A percentile compares a stretch with the other conserved stretches of the same genome.
These are phyloP conservation scores for Pestalotiopsis sp. DNA, from an alignment of 2,329 filamentous ascomycete genomes.

Conservation along the genomic window DNA sequence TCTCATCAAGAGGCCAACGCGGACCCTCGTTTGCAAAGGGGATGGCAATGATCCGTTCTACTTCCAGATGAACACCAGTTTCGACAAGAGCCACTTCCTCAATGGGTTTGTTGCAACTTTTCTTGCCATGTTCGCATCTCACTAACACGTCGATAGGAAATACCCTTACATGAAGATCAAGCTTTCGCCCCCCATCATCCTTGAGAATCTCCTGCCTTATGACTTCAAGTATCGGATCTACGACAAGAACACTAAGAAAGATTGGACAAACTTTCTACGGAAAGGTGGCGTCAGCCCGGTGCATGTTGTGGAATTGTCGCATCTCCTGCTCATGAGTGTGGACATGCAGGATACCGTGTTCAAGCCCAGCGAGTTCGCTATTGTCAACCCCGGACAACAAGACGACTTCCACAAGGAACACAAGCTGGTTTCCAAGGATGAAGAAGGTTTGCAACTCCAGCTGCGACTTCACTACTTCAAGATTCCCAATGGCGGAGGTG, in stretches of 20 bases:
- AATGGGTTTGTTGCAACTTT: slow-evolving; percentile 58
- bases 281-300: slow-evolving; percentile 97
- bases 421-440: slow-evolving; percentile 79
- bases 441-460: slow-evolving; percentile 75
- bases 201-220: slow-evolving; percentile 93
- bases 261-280: slow-evolving; percentile 97
- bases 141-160: slow-evolving; percentile 52
- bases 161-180: slow-evolving; percentile 96
- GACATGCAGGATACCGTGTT: slow-evolving; percentile 97
- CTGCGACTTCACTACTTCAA: slow-evolving; percentile 89
- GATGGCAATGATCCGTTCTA: slow-evolving; percentile 91
- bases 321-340: slow-evolving; percentile 87
- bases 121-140: background rate
- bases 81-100: slow-evolving; percentile 81
- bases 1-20: slow-evolving; percentile 79
- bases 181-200: slow-evolving; percentile 86
- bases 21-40: slow-evolving; percentile 85
- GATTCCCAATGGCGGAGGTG: slow-evolving; percentile 88
- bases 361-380: slow-evolving; percentile 93
- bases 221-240: slow-evolving; percentile 99
- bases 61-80: slow-evolving; percentile 91
- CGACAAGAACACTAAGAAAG: slow-evolving; percentile 97
- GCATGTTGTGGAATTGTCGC: slow-evolving; percentile 94
- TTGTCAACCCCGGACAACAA: slow-evolving; percentile 88
- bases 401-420: slow-evolving; percentile 89